Conservation (phyloP, 345 rosid genomes). For the Aquilaria sinensis region DNA sequence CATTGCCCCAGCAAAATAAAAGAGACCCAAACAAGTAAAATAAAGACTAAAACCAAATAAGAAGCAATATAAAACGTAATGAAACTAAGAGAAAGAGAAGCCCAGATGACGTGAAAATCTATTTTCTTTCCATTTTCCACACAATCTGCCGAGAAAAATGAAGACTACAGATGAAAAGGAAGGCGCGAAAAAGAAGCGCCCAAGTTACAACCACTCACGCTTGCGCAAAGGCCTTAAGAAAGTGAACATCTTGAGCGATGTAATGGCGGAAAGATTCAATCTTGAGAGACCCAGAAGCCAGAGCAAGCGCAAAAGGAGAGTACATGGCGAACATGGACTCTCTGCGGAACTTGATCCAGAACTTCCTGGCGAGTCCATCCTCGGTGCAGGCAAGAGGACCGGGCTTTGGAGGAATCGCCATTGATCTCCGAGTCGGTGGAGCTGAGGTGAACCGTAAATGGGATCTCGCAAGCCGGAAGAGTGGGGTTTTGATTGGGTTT, state of each 20-base stretch:
- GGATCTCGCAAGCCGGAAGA: constrained; percentile 15
- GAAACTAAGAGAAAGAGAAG: not conserved
- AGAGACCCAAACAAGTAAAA: not conserved
- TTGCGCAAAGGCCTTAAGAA: constrained; percentile 79
- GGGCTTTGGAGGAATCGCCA: constrained; percentile 35
- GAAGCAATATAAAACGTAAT: not conserved
- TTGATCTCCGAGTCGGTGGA: constrained; percentile 28
- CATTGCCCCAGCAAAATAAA: not conserved
- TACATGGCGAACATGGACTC: constrained; percentile 64
- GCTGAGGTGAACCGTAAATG: constrained; percentile 16
- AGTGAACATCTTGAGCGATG: constrained; percentile 76
- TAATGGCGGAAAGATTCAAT: constrained; percentile 66
- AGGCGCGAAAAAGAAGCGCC: not conserved
- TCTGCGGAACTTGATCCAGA: constrained; percentile 69
- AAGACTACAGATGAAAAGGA: not conserved
- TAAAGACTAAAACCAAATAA: not conserved
- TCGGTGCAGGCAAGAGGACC: constrained; percentile 19
- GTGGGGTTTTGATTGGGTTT: constrained; percentile 19
- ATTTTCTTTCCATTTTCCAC: not conserved
- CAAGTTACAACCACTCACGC: constrained; percentile 51
- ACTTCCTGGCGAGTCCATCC: constrained; percentile 50
- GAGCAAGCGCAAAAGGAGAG: constrained; percentile 62
- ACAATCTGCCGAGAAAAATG: not conserved
- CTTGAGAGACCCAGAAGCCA: constrained; percentile 80
- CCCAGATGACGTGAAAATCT: constrained; percentile 4